A percentile compares a stretch with the other conserved stretches of the same genome.
phyloP scores from a whole-genome alignment of 768 basidiomycete genomes.

The Tricholoma furcatifolium region DNA sequence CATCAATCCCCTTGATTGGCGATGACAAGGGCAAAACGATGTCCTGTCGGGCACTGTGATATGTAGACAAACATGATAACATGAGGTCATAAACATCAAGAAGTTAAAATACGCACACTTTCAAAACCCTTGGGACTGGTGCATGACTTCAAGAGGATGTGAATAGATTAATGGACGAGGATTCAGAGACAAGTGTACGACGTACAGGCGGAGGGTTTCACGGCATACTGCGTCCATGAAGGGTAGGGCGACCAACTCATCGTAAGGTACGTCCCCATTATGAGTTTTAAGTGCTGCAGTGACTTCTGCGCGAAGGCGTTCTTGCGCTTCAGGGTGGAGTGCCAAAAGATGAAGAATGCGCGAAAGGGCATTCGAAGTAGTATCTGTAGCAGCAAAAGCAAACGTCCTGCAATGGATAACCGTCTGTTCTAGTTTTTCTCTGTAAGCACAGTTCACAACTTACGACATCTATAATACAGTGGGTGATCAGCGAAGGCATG shows the following conservation, averaged over 20 bases:
- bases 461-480: slow-evolving; percentile 4
- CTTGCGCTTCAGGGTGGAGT: slow-evolving; percentile 22
- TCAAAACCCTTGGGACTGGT: no score
- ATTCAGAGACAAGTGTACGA: no score
- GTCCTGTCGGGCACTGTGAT: slow-evolving; percentile 24
- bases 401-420: slow-evolving; percentile 20
- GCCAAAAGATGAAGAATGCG: slow-evolving; percentile 24
- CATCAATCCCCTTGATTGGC: slow-evolving; percentile 29
- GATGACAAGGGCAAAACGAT: slow-evolving; percentile 29
- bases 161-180: no score
- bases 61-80: no score
- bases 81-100: no score
- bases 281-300: slow-evolving; percentile 7
- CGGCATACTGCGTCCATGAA: slow-evolving; percentile 1
- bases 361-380: slow-evolving; percentile 24
- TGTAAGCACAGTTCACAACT: neutral
- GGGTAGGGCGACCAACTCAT: slow-evolving; percentile 17
- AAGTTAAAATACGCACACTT: no score
- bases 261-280: slow-evolving; percentile 19
- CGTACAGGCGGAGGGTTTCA: neutral
- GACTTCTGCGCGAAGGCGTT: slow-evolving; percentile 23
- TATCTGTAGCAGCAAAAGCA: slow-evolving; percentile 26
- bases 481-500: neutral
- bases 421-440: neutral
- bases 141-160: no score